Conservation (phyloP, 1,139 yeast genomes). For the Geotrichum macrosporum region DNA sequence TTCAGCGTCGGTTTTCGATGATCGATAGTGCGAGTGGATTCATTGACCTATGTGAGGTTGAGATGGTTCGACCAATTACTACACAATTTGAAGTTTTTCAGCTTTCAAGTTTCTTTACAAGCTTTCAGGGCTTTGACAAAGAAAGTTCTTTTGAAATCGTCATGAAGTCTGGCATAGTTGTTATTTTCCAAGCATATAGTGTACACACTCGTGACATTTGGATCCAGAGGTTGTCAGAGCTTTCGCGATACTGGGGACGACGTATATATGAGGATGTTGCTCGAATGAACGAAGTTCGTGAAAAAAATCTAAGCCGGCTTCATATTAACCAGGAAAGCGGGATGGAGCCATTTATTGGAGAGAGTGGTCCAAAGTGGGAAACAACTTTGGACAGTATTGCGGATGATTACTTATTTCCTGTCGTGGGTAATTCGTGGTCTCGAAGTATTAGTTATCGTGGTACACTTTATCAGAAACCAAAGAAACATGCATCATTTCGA, state of each 20-base stretch:
- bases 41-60: conserved; percentile 55
- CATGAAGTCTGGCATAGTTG: conserved; percentile 45
- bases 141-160: conserved; percentile 50
- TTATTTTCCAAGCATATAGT: conserved; percentile 59
- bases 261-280: conserved; percentile 44
- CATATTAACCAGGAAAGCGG: conserved; percentile 48
- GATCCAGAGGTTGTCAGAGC: conserved; percentile 48
- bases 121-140: conserved; percentile 21
- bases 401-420: conserved; percentile 43
- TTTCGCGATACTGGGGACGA: conserved; percentile 57
- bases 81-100: conserved; percentile 21
- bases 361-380: conserved; percentile 51
- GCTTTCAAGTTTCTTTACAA: conserved; percentile 7
- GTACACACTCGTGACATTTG: conserved; percentile 55
- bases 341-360: conserved; percentile 7
- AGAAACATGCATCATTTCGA: conserved; percentile 61
- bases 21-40: conserved; percentile 57
- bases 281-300: conserved; percentile 41
- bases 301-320: conserved; percentile 46
- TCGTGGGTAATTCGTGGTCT: conserved; percentile 43
- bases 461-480: conserved; percentile 58
- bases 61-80: conserved; percentile 33
- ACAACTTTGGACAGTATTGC: conserved; percentile 43
- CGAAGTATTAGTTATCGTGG: conserved; percentile 61
- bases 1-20: conserved; percentile 56